Evolutionary conservation across 2,329 filamentous ascomycete genomes (phyloP), one percentile per base, ranked within the genome.

Genomic region (Arthrinium phaeospermum): DNA sequence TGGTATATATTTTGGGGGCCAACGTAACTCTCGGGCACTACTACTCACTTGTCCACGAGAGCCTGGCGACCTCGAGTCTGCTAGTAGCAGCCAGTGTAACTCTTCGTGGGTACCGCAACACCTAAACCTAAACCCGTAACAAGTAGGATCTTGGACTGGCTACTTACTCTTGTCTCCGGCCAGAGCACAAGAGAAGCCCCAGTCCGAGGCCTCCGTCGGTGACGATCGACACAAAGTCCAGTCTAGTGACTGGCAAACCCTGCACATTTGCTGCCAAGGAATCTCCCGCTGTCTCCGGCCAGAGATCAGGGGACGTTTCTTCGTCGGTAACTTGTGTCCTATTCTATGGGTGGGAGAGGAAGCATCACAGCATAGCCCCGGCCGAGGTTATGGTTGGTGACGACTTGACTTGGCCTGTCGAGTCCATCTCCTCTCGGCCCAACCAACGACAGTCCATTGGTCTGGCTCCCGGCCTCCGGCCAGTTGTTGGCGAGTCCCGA

Each of bases 41-140:
- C n/a, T 27, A 27, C 49, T 27, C 30, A 57, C 19, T 41, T 49
- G 7, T 22, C 46, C 22, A 64, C 34, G 34, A 41, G 57, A 64
- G 57, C 57, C 57, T 64, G 57, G 57, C 7, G 57, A 64, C 34
- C 22, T n/a, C 19, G 57, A 64, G 34, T 64, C 34, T 41, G 57
- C 57, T 64, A 41, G 19, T 10, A 41, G 30, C 53, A 37, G 34
- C 57, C 57, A 64, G 34, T 8, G 34, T 64, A 64, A 13, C 57
- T 64, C 57, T 64, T 14, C 22, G 34, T 41, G 57, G 8, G 16
- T 12, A n/a, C 14, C 4, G 14, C 34, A 10, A 64, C 19, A 2
- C 34, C 12, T n/a, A n/a, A 14, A 34, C 16, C 16, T 5, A 41
- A n/a, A 24, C 57, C 57, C 19, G 4, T 14, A 5, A 14, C 3